A percentile compares a stretch with the other conserved stretches of the same genome.
phyloP scores from a whole-genome alignment of 495 filamentous ascomycete genomes.

The Wilcoxina mikolae region DNA sequence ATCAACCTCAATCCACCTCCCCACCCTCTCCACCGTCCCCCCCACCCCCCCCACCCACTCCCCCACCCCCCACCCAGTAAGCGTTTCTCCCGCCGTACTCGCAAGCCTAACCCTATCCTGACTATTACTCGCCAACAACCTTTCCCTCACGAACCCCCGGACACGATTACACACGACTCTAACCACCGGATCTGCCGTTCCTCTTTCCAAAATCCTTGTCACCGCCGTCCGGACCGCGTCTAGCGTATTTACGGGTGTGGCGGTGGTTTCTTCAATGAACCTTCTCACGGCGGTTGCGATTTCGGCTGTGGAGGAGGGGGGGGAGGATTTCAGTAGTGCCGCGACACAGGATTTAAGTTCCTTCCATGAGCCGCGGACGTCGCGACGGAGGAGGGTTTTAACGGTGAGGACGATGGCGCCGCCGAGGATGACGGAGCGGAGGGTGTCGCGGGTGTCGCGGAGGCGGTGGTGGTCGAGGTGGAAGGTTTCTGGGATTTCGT shows the following conservation, averaged over 20 bases:
- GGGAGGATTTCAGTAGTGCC: conserved; percentile 66
- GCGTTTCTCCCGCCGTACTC: conserved; percentile 64
- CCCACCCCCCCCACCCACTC: conserved; percentile 84
- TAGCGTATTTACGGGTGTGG: conserved; percentile 31
- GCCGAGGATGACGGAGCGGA: conserved; percentile 60
- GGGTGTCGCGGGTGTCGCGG: conserved; percentile 48
- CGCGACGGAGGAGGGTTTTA: conserved; percentile 89
- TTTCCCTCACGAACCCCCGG: conserved; percentile 55
- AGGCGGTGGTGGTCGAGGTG: conserved; percentile 63
- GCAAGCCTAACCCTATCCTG: conserved; percentile 70
- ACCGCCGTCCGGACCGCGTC: conserved; percentile 26
- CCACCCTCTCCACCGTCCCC: conserved; percentile 63
- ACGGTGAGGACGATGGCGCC: conserved; percentile 74
- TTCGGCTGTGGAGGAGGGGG: conserved; percentile 54
- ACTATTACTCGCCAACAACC: conserved; percentile 53
- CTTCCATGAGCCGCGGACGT: conserved; percentile 81
- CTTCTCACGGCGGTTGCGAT: conserved; percentile 36
- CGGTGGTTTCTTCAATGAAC: conserved; percentile 38
- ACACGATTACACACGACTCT: conserved; percentile 63
- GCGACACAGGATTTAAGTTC: conserved; percentile 51
- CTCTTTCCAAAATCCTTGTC: conserved; percentile 33
- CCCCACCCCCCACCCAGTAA: conserved; percentile 64
- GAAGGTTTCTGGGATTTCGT: conserved; percentile 69
- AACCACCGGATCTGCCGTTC: conserved; percentile 61
- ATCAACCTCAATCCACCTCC: conserved; percentile 14